phyloP scores from a whole-genome alignment of 768 basidiomycete species.

The Kwoniella heveanensis region DNA sequence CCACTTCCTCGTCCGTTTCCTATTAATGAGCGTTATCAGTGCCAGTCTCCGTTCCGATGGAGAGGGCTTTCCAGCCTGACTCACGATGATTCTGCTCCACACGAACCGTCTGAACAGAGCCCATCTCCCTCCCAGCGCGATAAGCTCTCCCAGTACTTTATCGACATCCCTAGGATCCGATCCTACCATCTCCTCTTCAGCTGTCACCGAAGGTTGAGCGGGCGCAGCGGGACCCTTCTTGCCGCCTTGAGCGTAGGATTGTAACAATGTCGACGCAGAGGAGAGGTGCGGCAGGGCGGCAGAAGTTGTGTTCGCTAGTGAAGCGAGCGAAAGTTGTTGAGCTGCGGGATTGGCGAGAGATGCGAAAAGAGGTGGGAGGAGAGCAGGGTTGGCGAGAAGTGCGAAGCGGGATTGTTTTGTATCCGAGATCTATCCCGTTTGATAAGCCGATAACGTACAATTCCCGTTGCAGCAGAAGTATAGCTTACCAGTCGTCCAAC shows the following conservation, averaged over 20 bases:
- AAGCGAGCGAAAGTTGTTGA: constrained; percentile 34
- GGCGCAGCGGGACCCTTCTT: constrained; percentile 20
- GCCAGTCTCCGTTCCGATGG: not conserved
- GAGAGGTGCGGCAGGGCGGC: constrained; percentile 48
- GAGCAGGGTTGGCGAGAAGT: constrained; percentile 44
- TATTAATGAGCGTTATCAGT: not conserved
- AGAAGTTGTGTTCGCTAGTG: constrained; percentile 40
- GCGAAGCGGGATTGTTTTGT: constrained; percentile 51
- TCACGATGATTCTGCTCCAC: constrained; percentile 69
- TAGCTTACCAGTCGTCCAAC: constrained; percentile 63
- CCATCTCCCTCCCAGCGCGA: constrained; percentile 91
- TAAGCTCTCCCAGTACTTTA: constrained; percentile 79
- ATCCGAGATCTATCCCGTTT: constrained; percentile 55
- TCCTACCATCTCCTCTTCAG: constrained; percentile 54
- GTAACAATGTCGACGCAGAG: constrained; percentile 45
- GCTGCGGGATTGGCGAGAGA: constrained; percentile 36
- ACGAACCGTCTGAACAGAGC: constrained; percentile 85
- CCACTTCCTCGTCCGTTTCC: constrained; percentile 21
- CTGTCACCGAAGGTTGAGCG: constrained; percentile 18
- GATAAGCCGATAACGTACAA: not conserved
- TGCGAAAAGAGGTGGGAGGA: constrained; percentile 41
- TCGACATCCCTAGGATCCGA: constrained; percentile 90
- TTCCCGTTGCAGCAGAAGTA: too few species aligned
- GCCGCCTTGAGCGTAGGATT: constrained; percentile 50
- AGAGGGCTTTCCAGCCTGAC: constrained; percentile 21